Evolutionary conservation across 176 grass and related monocot genomes (phyloP), one percentile per base, ranked within the genome.

Genomic region (Bolboschoenus planiculmis): DNA sequence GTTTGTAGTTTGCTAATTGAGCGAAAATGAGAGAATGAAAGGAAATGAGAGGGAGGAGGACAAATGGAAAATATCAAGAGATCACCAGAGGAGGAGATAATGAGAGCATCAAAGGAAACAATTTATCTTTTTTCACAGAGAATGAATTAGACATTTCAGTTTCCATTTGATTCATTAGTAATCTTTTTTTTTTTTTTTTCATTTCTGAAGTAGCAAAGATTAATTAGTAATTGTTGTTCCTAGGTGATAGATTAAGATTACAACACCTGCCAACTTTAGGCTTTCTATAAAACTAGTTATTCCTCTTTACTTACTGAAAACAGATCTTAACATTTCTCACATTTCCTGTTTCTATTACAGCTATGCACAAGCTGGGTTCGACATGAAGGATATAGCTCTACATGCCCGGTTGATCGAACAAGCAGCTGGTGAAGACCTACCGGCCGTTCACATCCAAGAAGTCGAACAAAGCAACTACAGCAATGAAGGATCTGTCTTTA

Each of bases 301-400:
- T 53, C 46, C 13, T 18, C 26, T 77, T 33, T 77, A 4, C 26
- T 20, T 77, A 71, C 66, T 24, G 66, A 20, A 57, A 40, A 37
- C 56, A 80, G 34, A 27, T 85, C 29, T 85, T 53, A 66, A 75
- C 29, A 87, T 24, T 84, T 56, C 87, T 10, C 23, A 21, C 33
- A 29, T 29, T 30, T 48, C 1, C 46, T 30, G 21, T 35, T 51
- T 68, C n/a, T 33, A 56, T 86, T 87, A 82, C 90, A 99, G 92
- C 89, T 95, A 99, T 23, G 91, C 86, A 44, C 96, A 99, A 80
- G 93, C 89, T 31, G 96, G 96, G 71, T 99, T 95, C 77, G 93
- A 99, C 87, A 99, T 99, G 91, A 95, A 95, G 84, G 96, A 95
- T 61, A 90, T 99, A 54, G 91, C 94, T 37, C 51, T 93, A 62